phyloP scores from a whole-genome alignment of 73 alveolate genomes.

The Loxodes magnus region DNA sequence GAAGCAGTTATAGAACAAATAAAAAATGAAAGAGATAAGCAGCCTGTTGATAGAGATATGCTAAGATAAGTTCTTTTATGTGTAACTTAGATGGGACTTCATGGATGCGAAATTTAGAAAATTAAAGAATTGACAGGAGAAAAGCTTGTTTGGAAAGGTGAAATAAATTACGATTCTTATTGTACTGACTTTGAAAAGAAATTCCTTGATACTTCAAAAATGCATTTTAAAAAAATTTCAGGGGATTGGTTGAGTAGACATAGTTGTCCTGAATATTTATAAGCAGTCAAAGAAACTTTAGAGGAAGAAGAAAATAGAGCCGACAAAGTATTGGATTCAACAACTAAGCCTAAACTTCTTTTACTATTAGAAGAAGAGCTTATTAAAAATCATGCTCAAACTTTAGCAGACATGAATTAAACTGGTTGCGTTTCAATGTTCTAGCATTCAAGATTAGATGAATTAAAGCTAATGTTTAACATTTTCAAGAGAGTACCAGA shows the following conservation, averaged over 20 bases:
- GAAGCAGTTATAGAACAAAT: conserved; percentile 26
- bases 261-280: conserved; percentile 64
- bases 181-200: conserved; percentile 31
- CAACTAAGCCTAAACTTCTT: conserved; percentile 34
- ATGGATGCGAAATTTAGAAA: conserved; percentile 25
- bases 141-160: conserved; percentile 46
- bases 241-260: conserved; percentile 33
- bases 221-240: conserved; percentile 24
- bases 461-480: conserved; percentile 49
- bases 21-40: conserved; percentile 24
- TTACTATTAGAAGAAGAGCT: conserved; percentile 31
- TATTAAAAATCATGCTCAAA: conserved; percentile 50
- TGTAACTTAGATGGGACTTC: conserved; percentile 28
- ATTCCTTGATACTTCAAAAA: conserved; percentile 17
- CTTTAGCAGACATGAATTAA: conserved; percentile 48
- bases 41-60: conserved; percentile 20
- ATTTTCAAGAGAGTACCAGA: conserved; percentile 45
- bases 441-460: conserved; percentile 56
- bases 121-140: conserved; percentile 20
- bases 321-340: conserved; percentile 38
- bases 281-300: conserved; percentile 39
- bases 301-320: conserved; percentile 62
- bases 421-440: conserved; percentile 71
- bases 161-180: conserved; percentile 24
- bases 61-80: conserved; percentile 20